Conservation (phyloP, 129 eudicot genomes). For the Flaveria robusta region DNA sequence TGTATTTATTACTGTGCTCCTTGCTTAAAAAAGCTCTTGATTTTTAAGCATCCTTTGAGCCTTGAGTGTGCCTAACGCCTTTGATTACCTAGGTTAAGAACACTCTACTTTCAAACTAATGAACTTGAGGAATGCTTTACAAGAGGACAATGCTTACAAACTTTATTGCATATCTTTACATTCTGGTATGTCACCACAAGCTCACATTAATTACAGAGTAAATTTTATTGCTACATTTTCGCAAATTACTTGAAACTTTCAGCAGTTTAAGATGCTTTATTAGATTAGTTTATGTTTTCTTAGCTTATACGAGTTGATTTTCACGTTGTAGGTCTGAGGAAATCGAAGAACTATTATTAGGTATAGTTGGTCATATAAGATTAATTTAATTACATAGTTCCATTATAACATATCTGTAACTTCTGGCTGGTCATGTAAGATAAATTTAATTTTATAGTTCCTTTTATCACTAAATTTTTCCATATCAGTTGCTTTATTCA, state of each 20-base stretch:
- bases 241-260: neutral
- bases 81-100: too few species aligned
- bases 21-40: too few species aligned
- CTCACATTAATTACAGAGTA: conserved; percentile 3
- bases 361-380: neutral
- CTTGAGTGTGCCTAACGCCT: too few species aligned
- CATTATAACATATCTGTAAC: conserved; percentile 66
- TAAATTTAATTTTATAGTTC: neutral
- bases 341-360: conserved; percentile 4
- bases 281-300: conserved; percentile 16
- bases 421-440: conserved; percentile 51
- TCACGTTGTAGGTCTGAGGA: conserved; percentile 6
- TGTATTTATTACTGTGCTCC: too few species aligned
- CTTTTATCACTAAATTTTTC: neutral
- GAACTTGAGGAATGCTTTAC: neutral
- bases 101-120: conserved; percentile 1
- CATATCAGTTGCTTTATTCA: neutral
- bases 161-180: conserved; percentile 64
- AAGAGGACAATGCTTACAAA: neutral
- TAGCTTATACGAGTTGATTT: conserved; percentile 10
- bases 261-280: neutral
- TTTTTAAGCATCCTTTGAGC: too few species aligned
- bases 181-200: conserved; percentile 49
- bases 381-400: neutral
- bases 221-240: conserved; percentile 10